Evolutionary conservation across 2,329 filamentous ascomycete genomes (phyloP).

Genomic region (Davidsoniella australis): DNA sequence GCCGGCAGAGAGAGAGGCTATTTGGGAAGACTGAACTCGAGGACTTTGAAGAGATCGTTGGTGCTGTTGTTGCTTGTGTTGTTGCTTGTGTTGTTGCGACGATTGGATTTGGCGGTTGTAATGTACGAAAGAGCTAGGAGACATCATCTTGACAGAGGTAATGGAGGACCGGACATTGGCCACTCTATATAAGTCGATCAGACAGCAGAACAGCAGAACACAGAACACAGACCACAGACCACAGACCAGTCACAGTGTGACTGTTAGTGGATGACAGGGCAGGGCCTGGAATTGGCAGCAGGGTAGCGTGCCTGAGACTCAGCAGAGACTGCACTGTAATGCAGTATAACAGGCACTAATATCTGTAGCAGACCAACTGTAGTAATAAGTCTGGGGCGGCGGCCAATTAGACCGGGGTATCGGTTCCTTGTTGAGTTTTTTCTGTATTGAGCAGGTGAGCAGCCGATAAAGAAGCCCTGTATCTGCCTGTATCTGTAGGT

Average conservation of each 20-base stretch:
- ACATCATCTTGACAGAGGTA: conserved; percentile 14
- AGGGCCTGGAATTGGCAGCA: neutral
- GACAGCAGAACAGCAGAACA: neutral
- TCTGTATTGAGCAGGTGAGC: conserved; percentile 6
- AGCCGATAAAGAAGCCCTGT: conserved; percentile 3
- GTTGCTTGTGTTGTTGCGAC: neutral
- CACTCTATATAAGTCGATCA: conserved; percentile 9
- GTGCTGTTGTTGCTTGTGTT: neutral
- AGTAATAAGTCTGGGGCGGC: neutral
- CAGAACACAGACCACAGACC: neutral
- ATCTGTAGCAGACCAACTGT: too few relatives aligned
- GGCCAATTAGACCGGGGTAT: neutral
- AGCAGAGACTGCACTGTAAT: neutral
- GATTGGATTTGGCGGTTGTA: conserved; percentile 6
- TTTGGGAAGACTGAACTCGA: conserved; percentile 2
- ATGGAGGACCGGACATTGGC: conserved; percentile 7
- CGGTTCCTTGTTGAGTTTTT: conserved; percentile 1
- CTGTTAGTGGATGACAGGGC: neutral
- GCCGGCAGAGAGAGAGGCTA: neutral
- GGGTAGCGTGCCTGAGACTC: conserved; percentile 3
- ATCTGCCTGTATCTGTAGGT: too few relatives aligned
- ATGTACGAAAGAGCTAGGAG: conserved; percentile 15
- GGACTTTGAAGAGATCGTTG: neutral
- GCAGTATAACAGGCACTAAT: too few relatives aligned
- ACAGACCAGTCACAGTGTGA: conserved; percentile 3